phyloP scores from a whole-genome alignment of 768 basidiomycete genomes.

The Boletus vinaceobasis region DNA sequence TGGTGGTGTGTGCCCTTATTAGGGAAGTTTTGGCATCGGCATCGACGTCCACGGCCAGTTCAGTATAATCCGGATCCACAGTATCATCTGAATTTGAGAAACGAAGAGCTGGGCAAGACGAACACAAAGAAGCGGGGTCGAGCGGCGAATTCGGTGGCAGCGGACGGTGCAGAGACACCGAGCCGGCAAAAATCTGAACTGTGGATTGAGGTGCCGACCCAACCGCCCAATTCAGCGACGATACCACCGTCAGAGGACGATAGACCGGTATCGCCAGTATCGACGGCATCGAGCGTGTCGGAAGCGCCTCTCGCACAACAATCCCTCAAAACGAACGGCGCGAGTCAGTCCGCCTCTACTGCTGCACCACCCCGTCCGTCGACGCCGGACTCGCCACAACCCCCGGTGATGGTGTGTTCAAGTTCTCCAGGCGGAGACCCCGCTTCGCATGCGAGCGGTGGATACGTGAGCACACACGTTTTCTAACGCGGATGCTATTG shows the following conservation, averaged over 20 bases:
- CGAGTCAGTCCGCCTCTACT: conserved; percentile 18
- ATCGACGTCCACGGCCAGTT: conserved; percentile 75
- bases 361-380: conserved; percentile 20
- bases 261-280: conserved; percentile 66
- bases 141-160: conserved; percentile 20
- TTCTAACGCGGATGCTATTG: conserved; percentile 27
- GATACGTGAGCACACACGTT: conserved; percentile 25
- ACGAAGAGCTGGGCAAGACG: conserved; percentile 56
- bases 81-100: conserved; percentile 56
- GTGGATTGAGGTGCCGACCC: conserved; percentile 34
- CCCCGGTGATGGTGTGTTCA: conserved; percentile 3
- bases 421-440: conserved; percentile 20
- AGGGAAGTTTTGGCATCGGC: conserved; percentile 92
- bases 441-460: conserved; percentile 12
- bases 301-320: conserved; percentile 72
- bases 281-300: conserved; percentile 67
- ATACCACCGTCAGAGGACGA: conserved; percentile 42
- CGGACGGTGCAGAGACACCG: conserved; percentile 54
- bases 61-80: conserved; percentile 76
- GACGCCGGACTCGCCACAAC: conserved; percentile 26
- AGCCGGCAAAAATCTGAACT: conserved; percentile 37
- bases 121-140: conserved; percentile 49
- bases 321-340: conserved; percentile 55
- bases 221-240: conserved; percentile 30
- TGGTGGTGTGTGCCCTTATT: neutral